Base-by-base conservation (phyloP, 2,329 filamentous ascomycete genomes). In the Claviceps humidiphila region DNA sequence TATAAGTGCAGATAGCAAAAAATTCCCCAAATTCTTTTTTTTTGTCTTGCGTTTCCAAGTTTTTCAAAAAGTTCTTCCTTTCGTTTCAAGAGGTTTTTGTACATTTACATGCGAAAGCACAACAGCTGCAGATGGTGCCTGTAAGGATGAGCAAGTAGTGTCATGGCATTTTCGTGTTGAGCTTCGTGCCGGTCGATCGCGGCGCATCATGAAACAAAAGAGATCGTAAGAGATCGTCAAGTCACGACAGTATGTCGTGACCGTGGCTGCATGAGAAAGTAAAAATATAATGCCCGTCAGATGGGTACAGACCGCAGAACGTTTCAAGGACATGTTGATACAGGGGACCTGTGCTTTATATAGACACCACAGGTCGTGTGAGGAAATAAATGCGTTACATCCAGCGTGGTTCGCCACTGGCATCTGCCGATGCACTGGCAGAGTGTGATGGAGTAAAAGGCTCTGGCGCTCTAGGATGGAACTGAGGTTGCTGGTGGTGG, bases 171-270 rank as follows among this genome's bases (percentile, higher is more conserved):
- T 49, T 48, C 24, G 53, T 52, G 49, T 47, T 48, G 39, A 44
- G 46, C 49, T 46, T 46, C 50, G 45, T 53, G 58, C 54, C 63
- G 61, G 58, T 62, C 59, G 63, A 63, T 67, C 64, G 67, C 59
- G 52, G 62, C 57, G 60, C 60, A 61, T 57, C 52, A 57, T 60
- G 64, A 11, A 22, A 65, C 65, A 58, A 62, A 22, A 65, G 65
- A 58, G 30, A 34, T 34, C 30, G 30, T 34, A 11, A 62, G 65
- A 64, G 68, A 61, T 71, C 68, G 63, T 71, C 62, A 70, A 63
- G 58, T 71, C 67, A 63, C 71, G 63, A 60, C 60, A 61, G 63
- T 62, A 34, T 34, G 55, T 68, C 66, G 62, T 66, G 56, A 66
- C 60, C 59, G 59, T 63, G 60, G 30, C 61, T 63, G 62, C 60